A percentile compares a stretch with the other conserved stretches of the same genome.
Conservation (phyloP, 495 filamentous ascomycete species). For the Rhizodiscina lignyota region DNA sequence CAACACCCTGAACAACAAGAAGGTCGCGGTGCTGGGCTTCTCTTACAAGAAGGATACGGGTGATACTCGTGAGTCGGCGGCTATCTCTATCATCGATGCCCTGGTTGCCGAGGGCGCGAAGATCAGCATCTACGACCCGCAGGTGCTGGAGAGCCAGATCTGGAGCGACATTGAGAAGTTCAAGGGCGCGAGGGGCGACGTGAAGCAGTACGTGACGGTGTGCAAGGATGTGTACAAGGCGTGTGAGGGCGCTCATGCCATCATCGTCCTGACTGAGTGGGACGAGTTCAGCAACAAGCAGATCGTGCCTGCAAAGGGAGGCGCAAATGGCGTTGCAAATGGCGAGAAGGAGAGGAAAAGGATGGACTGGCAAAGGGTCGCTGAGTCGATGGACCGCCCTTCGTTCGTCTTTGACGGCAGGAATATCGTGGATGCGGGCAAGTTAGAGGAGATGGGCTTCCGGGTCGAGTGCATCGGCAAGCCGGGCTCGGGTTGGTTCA, state of each 20-base stretch:
- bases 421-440: conserved; percentile 37
- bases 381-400: conserved; percentile 43
- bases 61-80: conserved; percentile 58
- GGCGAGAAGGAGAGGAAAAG: conserved; percentile 5
- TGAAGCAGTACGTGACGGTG: conserved; percentile 16
- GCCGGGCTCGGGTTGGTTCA: not conserved
- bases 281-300: conserved; percentile 38
- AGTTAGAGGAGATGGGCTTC: conserved; percentile 41
- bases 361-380: conserved; percentile 37
- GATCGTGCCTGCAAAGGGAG: conserved; percentile 3
- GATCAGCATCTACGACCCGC: conserved; percentile 63
- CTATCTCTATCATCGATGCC: conserved; percentile 47
- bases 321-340: conserved; percentile 11
- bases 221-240: conserved; percentile 36
- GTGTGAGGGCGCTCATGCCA: conserved; percentile 31
- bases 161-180: conserved; percentile 18
- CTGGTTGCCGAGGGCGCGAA: conserved; percentile 45
- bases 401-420: conserved; percentile 59
- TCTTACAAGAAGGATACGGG: conserved; percentile 73
- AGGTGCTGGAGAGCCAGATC: conserved; percentile 33
- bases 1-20: conserved; percentile 52
- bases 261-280: conserved; percentile 48
- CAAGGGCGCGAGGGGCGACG: conserved; percentile 7
- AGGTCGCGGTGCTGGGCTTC: conserved; percentile 58
- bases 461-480: conserved; percentile 33